Conservation (phyloP, 2,329 filamentous ascomycete species). For the Nemania serpens region DNA sequence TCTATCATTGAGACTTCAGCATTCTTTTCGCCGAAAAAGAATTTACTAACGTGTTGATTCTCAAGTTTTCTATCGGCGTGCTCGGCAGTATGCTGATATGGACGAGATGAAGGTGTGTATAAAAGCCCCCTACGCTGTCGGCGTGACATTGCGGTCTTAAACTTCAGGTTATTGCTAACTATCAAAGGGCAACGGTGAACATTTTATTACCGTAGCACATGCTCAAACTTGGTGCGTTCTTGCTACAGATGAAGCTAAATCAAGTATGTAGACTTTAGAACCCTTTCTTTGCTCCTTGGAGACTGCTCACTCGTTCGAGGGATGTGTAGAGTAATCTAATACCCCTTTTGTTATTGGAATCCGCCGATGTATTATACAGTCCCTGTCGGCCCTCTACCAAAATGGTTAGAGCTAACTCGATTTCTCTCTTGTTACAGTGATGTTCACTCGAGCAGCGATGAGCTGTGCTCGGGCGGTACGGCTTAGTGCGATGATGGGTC, state of each 20-base stretch:
- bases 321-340: background rate
- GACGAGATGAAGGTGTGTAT: constrained; percentile 77
- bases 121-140: background rate
- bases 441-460: constrained; percentile 85
- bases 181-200: constrained; percentile 71
- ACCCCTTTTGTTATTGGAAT: background rate
- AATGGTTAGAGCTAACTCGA: background rate
- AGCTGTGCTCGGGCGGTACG: constrained; percentile 74
- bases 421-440: constrained; percentile 48
- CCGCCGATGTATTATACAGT: no score
- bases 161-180: constrained; percentile 19
- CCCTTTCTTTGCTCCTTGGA: background rate
- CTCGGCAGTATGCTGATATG: constrained; percentile 76
- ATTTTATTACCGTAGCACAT: constrained; percentile 77
- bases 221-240: constrained; percentile 81
- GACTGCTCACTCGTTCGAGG: background rate
- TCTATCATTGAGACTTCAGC: background rate
- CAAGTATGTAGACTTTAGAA: constrained; percentile 43
- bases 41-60: background rate
- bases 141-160: background rate
- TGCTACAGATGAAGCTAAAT: constrained; percentile 79
- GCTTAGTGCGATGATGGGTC: constrained; percentile 65
- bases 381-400: background rate
- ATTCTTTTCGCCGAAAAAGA: no score
- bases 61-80: constrained; percentile 55